Base-by-base conservation (phyloP, 345 rosid species). In the Laguncularia racemosa region DNA sequence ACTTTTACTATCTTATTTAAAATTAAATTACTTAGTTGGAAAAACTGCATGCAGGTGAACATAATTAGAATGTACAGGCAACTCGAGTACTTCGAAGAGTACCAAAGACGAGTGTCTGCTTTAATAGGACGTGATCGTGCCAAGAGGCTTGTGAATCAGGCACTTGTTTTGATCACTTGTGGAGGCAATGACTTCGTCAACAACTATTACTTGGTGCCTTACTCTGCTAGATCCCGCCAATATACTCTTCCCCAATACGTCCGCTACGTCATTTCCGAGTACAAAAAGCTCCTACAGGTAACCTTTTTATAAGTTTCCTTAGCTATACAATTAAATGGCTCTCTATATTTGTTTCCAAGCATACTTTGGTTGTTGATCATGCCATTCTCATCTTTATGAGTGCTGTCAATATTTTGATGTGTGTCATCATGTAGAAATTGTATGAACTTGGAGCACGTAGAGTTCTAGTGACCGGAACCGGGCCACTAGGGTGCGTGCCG, bases 141-240 rank as follows among this genome's bases (percentile, higher is more conserved):
- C 17, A 63, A 54, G 61, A 64, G 62, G 50, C 81, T 81, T 1
- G 89, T 91, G 12, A 85, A 70, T 14, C 28, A 68, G 54, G 86
- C 92, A 18, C 83, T 88, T 3, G 67, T 81, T 13, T 83, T 91
- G 23, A 78, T 88, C 59, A 82, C 92, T 0, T 66, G 80, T 0
- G 96, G 98, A 5, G 98, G 96, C 64, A 91, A 91, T 16, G 98
- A 91, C 62, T 91, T 91, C 14, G 95, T 88, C 20, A 91, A 88
- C 76, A 91, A 91, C 69, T 91, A 88, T 59, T 91, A 60, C 64
- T 70, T 89, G 79, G 80, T 82, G 45, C 88, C 92, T 3, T 70
- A 40, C 71, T 82, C 89, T 0, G 58, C 78, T 14, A 70, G 84
- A 60, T 85, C 89, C 51, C 89, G 78, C 60, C 84, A 85, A 45